phyloP scores from a whole-genome alignment of 495 filamentous ascomycete species.

The Aspergillus nanangensis region DNA sequence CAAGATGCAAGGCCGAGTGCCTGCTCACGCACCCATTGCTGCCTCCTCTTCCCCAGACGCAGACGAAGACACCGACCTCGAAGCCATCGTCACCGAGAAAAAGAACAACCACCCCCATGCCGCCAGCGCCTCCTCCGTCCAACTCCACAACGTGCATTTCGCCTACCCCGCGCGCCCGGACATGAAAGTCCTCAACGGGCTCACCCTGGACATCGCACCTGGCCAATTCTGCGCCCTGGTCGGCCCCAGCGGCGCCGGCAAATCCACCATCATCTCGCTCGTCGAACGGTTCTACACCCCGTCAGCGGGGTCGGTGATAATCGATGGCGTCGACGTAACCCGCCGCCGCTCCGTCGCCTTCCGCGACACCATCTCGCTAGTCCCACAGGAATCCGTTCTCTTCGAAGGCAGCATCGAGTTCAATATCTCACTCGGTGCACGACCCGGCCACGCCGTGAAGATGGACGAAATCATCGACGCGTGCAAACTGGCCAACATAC shows the following conservation, averaged over 20 bases:
- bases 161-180: slow-evolving; percentile 59
- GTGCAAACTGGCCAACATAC: slow-evolving; percentile 54
- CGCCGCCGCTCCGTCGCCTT: slow-evolving; percentile 31
- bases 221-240: slow-evolving; percentile 58
- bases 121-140: slow-evolving; percentile 22
- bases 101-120: not conserved
- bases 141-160: slow-evolving; percentile 49
- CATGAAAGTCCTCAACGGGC: slow-evolving; percentile 45
- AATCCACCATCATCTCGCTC: slow-evolving; percentile 56
- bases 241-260: slow-evolving; percentile 58
- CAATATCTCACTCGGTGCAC: slow-evolving; percentile 50
- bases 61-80: too few relatives aligned
- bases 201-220: slow-evolving; percentile 50
- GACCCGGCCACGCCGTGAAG: slow-evolving; percentile 34
- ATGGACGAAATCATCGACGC: slow-evolving; percentile 50
- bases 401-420: slow-evolving; percentile 49
- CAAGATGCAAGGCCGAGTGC: too few relatives aligned
- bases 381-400: slow-evolving; percentile 48
- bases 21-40: too few relatives aligned
- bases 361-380: slow-evolving; percentile 44
- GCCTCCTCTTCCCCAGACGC: too few relatives aligned
- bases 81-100: slow-evolving; percentile 11
- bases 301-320: slow-evolving; percentile 31
- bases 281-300: slow-evolving; percentile 56
- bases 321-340: slow-evolving; percentile 42